Base-by-base conservation (phyloP, 805 yeast genomes). In the Yamadazyma olivae region DNA sequence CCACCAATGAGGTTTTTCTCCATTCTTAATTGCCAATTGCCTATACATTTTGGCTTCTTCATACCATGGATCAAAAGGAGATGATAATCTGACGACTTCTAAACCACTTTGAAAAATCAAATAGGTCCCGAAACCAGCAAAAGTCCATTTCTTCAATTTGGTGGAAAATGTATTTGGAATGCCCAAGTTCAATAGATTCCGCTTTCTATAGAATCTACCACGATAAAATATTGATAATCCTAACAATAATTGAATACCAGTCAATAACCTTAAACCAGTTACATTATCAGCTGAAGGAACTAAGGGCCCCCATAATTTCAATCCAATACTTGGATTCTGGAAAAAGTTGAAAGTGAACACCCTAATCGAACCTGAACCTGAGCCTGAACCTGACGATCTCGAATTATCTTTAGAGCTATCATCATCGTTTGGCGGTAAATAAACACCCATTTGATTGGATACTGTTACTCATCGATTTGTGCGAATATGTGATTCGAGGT, bases 271-370 rank as follows among this genome's bases (percentile, higher is more conserved):
- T 1, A 82, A 51, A 1, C 83, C 85, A 3, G 66, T 56, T 21
- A 60, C 52, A 51, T 80, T 77, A 44, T 83, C 90, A 6, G 83
- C 71, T 1, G 89, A 84, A 2, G 91, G 91, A 1, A 79, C 81
- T 16, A 83, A 53, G 0, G 88, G 88, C 1, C 89, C 85, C 81
- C 86, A 79, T 22, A 79, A 47, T 43, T 63, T 61, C 35, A 81
- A 62, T 0, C 86, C 87, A 16, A 79, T 52, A 35, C 77, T 74
- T 2, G 89, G 89, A 29, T 67, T 35, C 15, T 27, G 28, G 32
- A 27, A 26, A 6, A 38, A 6, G 27, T 15, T 14, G 32, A 35
- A 30, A 25, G 28, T 4, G 33, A 30, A 9, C 35, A 40, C 17
- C 33, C 8, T 25, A 13, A 13, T 25, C 12, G 6, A n/a, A 13